Base-by-base conservation (phyloP, 83 land plant genomes). In the Larix sibirica region DNA sequence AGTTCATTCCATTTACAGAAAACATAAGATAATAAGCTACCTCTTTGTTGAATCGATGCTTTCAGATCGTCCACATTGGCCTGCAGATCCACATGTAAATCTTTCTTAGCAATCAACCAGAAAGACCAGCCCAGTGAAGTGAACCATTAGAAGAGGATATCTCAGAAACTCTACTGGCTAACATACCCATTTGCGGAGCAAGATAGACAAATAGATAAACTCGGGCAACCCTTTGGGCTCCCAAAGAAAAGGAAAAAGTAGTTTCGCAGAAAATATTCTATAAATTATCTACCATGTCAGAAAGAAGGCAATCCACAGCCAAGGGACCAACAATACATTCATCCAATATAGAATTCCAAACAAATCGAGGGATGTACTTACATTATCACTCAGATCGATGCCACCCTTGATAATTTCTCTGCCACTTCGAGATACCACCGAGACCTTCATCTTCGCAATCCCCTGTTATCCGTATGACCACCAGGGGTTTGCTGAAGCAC, bases 1-100 rank as follows among this genome's bases (percentile, higher is more conserved):
- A 70, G 33, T 67, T 9, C 69, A 24, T 38, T 70, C n/a, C 4
- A 8, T 70, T 20, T 38, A 69, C 8, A 1, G 73, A 31, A 20
- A 20, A 42, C 44, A 7, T 9, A 38, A 40, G 50, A 73, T 36
- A 21, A 7, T 54, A 47, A 83, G 93, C 84, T 73, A 97, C 99
- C 90, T 77, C 90, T 83, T 58, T 78, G 77, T 77, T 94, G 82
- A 79, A 97, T 95, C 1, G 93, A 93, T 12, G 89, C 92, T 78
- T 97, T 95, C 85, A 97, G 90, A 89, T 97, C 98, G n/a, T 85
- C 75, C 83, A 95, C 94, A 8, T 96, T 88, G 24, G 95, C 98
- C 99, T 97, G 91, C 83, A 86, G 73, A 79, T 65, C 47, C 64
- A 79, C 71, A 31, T 62, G 83, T 21, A 76, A 73, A 44, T 9